Percentiles rank a stretch among this genome's conserved stretches.
These are phyloP conservation scores for Leucaena leucocephala DNA, from an alignment of 306 rosid genomes.

Conservation along the genomic window DNA sequence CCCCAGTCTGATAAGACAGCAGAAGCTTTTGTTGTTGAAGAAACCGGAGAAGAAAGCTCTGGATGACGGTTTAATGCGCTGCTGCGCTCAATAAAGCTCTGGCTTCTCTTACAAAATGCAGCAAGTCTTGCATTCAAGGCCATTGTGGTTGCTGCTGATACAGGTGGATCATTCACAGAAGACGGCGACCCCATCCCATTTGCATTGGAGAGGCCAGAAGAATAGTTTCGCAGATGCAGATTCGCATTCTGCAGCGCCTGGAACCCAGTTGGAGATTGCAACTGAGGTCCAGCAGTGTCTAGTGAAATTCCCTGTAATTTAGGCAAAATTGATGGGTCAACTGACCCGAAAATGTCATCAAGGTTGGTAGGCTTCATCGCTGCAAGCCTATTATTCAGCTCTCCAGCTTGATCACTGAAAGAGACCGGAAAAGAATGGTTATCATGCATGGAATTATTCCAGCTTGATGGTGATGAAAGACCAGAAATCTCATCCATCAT, in stretches of 20 bases:
- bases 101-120: conserved; percentile 69
- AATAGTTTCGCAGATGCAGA: conserved; percentile 52
- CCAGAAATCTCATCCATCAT: conserved; percentile 58
- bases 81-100: conserved; percentile 66
- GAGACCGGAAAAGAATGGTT: conserved; percentile 47
- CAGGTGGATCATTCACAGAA: conserved; percentile 42
- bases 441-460: conserved; percentile 55
- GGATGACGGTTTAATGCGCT: conserved; percentile 42
- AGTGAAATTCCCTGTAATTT: conserved; percentile 58
- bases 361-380: conserved; percentile 64
- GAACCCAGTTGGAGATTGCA: conserved; percentile 59
- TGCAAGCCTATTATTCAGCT: conserved; percentile 48
- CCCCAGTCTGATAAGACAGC: conserved; percentile 60
- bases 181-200: conserved; percentile 52
- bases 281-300: conserved; percentile 46
- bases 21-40: conserved; percentile 39
- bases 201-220: conserved; percentile 49
- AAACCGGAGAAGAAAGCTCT: conserved; percentile 55
- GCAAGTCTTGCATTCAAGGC: conserved; percentile 53
- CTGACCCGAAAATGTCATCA: conserved; percentile 57
- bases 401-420: conserved; percentile 45
- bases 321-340: conserved; percentile 52
- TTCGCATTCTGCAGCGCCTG: conserved; percentile 56
- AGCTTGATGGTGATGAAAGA: conserved; percentile 58
- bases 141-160: conserved; percentile 40